These are phyloP conservation scores for Vigna mungo DNA, from an alignment of 306 rosid species.

Conservation along the genomic window DNA sequence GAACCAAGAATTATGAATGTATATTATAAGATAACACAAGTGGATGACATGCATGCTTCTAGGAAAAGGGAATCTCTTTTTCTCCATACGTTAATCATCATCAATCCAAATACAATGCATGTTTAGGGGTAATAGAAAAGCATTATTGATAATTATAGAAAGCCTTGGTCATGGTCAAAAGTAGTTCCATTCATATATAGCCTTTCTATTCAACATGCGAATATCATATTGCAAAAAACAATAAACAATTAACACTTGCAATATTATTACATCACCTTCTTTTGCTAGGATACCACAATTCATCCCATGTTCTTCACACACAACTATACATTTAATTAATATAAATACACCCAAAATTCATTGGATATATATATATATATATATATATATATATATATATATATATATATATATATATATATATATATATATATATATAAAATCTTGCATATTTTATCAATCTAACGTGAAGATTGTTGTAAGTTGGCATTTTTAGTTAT, in stretches of 20 bases:
- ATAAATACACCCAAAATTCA: neutral
- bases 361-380: neutral
- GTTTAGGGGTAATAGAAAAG: constrained; percentile 19
- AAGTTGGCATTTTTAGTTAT: neutral
- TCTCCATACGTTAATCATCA: neutral
- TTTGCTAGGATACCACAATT: neutral
- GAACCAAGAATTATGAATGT: neutral
- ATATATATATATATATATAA: too few species aligned
- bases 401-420: too few species aligned
- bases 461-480: neutral
- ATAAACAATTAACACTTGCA: constrained; percentile 5
- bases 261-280: neutral
- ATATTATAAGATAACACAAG: constrained; percentile 13
- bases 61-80: constrained; percentile 30
- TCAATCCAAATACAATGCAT: constrained; percentile 41
- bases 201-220: neutral
- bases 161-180: constrained; percentile 21
- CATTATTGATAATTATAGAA: constrained; percentile 11
- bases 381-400: too few species aligned
- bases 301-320: neutral
- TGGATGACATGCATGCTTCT: constrained; percentile 24
- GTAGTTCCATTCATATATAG: neutral
- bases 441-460: neutral
- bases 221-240: neutral
- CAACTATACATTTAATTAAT: neutral